Percentiles rank a stretch among this genome's conserved stretches.
phyloP scores from a whole-genome alignment of 768 basidiomycete species.

The Kwoniella sp. region DNA sequence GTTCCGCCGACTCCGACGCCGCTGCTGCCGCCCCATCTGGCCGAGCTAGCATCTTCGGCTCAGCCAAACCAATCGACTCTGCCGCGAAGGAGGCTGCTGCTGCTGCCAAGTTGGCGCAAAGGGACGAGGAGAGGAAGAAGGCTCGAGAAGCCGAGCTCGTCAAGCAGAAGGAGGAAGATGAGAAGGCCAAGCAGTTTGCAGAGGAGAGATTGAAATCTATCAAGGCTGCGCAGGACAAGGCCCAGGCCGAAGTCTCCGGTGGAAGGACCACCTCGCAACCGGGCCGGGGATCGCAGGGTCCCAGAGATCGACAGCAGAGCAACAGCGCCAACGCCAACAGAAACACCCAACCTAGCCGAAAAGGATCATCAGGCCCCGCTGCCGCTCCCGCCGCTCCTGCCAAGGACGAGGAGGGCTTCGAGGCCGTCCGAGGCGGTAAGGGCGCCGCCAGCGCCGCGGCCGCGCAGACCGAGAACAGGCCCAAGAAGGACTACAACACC shows the following conservation, averaged over 20 bases:
- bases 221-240: conserved; percentile 58
- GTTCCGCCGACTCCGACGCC: conserved; percentile 68
- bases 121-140: conserved; percentile 46
- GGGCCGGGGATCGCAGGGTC: conserved; percentile 5
- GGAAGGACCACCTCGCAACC: conserved; percentile 11
- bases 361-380: background rate
- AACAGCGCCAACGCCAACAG: conserved; percentile 6
- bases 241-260: conserved; percentile 20
- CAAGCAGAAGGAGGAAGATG: conserved; percentile 40
- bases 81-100: conserved; percentile 65
- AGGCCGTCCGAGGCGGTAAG: conserved; percentile 21
- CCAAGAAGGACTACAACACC: conserved; percentile 60
- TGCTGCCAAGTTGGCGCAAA: conserved; percentile 47
- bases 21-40: conserved; percentile 65
- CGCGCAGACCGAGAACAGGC: conserved; percentile 17
- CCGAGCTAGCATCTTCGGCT: conserved; percentile 77
- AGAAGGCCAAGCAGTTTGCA: conserved; percentile 33
- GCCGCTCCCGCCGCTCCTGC: conserved; percentile 3
- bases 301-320: conserved; percentile 1
- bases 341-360: conserved; percentile 7
- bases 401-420: conserved; percentile 41
- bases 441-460: conserved; percentile 4
- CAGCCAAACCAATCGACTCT: conserved; percentile 86
- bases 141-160: conserved; percentile 39
- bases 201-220: conserved; percentile 63